phyloP scores from a whole-genome alignment of 2,329 filamentous ascomycete species.

The Xylariaceae sp. region DNA sequence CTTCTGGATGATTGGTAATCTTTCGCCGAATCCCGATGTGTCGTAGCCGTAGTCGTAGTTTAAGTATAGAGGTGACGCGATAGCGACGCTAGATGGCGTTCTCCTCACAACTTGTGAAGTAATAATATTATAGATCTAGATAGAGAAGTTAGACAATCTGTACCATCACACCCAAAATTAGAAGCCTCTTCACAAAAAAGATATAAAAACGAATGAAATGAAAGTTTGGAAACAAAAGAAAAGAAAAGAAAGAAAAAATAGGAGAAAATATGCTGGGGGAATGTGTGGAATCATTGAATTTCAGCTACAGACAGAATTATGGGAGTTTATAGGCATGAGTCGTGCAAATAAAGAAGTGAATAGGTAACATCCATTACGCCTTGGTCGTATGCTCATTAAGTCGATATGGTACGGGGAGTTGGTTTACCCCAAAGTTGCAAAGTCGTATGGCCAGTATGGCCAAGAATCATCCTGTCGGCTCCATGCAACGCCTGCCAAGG shows the following conservation, averaged over 20 bases:
- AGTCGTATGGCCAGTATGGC: not conserved
- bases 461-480: not conserved
- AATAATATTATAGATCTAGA: no score
- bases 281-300: not conserved
- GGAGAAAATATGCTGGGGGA: not conserved
- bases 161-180: no score
- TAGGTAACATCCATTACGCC: not conserved
- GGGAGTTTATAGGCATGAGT: not conserved
- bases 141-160: no score
- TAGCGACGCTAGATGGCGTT: slow-evolving; percentile 12
- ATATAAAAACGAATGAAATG: no score
- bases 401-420: not conserved
- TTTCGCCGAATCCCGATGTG: no score
- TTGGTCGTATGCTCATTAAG: not conserved
- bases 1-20: slow-evolving; percentile 28
- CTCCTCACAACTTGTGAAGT: no score
- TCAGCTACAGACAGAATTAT: not conserved
- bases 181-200: no score
- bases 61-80: slow-evolving; percentile 13
- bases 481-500: slow-evolving; percentile 2
- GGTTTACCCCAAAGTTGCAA: not conserved
- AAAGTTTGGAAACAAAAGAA: no score
- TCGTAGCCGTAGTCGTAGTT: no score
- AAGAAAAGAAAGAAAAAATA: not conserved
- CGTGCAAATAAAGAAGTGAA: not conserved